A percentile compares a stretch with the other conserved stretches of the same genome.
phyloP scores from a whole-genome alignment of 768 basidiomycete genomes.

The Kwoniella sp. region DNA sequence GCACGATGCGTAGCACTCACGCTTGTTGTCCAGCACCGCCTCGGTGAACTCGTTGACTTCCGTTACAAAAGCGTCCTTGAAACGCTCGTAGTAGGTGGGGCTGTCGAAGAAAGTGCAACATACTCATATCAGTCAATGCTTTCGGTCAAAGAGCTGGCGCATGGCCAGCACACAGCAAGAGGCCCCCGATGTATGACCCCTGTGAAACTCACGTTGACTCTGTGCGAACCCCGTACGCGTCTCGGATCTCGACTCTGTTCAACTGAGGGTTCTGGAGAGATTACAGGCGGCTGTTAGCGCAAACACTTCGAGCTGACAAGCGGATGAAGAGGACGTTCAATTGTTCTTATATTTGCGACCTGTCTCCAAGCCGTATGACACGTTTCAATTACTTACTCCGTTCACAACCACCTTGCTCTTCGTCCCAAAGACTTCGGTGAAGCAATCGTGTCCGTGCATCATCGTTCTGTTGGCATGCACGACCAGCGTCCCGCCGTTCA shows the following conservation, averaged over 20 bases:
- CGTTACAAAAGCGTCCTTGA: slow-evolving; percentile 34
- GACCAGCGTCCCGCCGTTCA: slow-evolving; percentile 18
- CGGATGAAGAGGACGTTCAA: no score
- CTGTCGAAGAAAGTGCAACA: slow-evolving; percentile 9
- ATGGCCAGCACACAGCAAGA: no score
- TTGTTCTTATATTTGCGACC: no score
- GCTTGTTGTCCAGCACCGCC: slow-evolving; percentile 29
- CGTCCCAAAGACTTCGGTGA: slow-evolving; percentile 32
- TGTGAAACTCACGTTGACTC: slow-evolving; percentile 34
- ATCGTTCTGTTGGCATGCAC: slow-evolving; percentile 29
- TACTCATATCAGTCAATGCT: background rate
- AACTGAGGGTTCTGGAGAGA: slow-evolving; percentile 25
- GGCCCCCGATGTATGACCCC: no score
- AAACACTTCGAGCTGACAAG: no score
- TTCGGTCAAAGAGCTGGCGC: no score
- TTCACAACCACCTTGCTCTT: slow-evolving; percentile 32
- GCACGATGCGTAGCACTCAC: no score
- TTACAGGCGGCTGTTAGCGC: no score
- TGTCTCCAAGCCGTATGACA: no score
- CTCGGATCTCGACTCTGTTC: slow-evolving; percentile 30
- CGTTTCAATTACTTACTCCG: slow-evolving; percentile 33
- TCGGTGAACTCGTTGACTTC: slow-evolving; percentile 31
- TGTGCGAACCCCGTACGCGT: slow-evolving; percentile 31
- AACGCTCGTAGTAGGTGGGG: slow-evolving; percentile 34
- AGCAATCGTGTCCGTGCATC: slow-evolving; percentile 31